A percentile compares a stretch with the other conserved stretches of the same genome.
Evolutionary conservation across 164 flowering plant genomes (phyloP).

Genomic region (Nelumbo lutea): DNA sequence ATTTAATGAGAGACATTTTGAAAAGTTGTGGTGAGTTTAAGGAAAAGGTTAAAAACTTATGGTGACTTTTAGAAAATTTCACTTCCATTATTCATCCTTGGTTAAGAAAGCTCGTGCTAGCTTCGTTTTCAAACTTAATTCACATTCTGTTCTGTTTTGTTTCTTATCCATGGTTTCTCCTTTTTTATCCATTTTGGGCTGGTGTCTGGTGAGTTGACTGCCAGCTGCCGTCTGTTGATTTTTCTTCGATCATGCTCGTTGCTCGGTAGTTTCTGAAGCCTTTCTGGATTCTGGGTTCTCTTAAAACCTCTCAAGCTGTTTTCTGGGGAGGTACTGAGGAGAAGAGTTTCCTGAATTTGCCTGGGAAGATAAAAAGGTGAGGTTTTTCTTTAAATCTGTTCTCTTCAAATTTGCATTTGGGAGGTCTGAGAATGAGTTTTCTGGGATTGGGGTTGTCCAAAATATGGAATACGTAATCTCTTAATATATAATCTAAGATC

Average conservation of each 20-base stretch:
- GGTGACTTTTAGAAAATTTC: too few relatives aligned
- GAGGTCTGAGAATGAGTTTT: not conserved
- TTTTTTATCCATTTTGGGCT: not conserved
- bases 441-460: not conserved
- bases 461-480: not conserved
- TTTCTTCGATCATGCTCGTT: not conserved
- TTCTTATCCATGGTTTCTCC: not conserved
- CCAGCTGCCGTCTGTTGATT: constrained; percentile 3
- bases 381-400: not conserved
- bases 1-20: too few relatives aligned
- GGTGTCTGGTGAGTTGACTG: not conserved
- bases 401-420: not conserved
- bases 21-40: too few relatives aligned
- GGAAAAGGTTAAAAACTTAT: too few relatives aligned
- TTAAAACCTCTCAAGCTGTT: not conserved
- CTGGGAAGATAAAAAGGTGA: constrained; percentile 3
- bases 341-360: not conserved
- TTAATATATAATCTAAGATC: too few relatives aligned
- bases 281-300: not conserved
- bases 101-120: not conserved
- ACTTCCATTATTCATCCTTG: too few relatives aligned
- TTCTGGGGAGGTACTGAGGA: not conserved
- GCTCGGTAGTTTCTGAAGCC: not conserved
- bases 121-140: constrained; percentile 5
- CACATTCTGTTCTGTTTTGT: not conserved